Evolutionary conservation across 306 rosid species (phyloP), one percentile per base, ranked within the genome.

Genomic region (Purshia tridentata): DNA sequence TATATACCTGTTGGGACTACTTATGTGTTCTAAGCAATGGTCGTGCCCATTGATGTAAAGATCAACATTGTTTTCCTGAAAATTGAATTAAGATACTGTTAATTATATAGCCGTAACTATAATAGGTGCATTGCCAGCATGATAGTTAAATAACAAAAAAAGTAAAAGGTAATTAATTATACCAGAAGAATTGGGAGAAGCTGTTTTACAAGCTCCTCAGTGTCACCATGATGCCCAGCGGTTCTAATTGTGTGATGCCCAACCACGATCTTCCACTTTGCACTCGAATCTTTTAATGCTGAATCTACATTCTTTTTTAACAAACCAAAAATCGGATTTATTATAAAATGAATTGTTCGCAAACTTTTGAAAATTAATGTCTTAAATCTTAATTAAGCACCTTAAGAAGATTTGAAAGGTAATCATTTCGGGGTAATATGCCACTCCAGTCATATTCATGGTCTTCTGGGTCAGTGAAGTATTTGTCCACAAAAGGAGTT

Each of bases 41-140:
- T 92, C 92, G 57, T 92, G 98, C 40, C 98, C 98, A 78, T 92
- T 92, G 8, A 86, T 65, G 85, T 92, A 92, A 72, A 92, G 58
- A 76, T 92, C 96, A 23, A 89, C 96, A 73, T 79, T 66, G 63
- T 88, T 78, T 72, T 70, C 90, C 96, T 88, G 82, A 56, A 53
- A 53, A 82, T 72, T 67, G 16, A 16, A 51, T 67, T 29, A 16
- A 51, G 8, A 44, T 29, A 23, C 4, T 29, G 35, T 29, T 29
- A 29, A 3, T 29, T 29, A 1, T 29, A 29, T 29, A 29, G 35
- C 35, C 35, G 2, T 1, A 29, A 1, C 1, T 29, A 29, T 29
- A 29, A 29, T 29, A 29, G 35, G 35, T 29, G 35, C 35, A 29
- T 29, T n/a, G n/a, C n/a, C n/a, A n/a, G 35, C 35, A 29, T 29